phyloP scores from a whole-genome alignment of 140 eudicot species.

The Flaveria floridana region DNA sequence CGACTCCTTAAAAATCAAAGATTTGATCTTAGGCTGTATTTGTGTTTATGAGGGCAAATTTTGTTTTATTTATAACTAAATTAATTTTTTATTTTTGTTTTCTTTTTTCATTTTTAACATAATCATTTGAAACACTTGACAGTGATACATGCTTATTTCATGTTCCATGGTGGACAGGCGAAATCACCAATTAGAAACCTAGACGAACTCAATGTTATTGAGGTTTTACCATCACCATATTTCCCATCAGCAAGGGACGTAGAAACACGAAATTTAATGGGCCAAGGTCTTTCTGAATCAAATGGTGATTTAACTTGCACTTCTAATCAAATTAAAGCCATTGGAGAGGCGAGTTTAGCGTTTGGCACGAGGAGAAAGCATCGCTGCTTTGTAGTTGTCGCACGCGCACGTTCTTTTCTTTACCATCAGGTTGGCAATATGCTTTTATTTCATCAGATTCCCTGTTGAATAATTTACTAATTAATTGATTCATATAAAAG shows the following conservation, averaged over 20 bases:
- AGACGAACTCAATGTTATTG: slow-evolving; percentile 72
- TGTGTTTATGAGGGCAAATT: background rate
- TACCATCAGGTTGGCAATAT: slow-evolving; percentile 77
- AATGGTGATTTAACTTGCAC: slow-evolving; percentile 15
- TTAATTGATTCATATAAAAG: background rate
- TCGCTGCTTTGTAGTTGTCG: slow-evolving; percentile 83
- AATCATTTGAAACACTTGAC: slow-evolving; percentile 2
- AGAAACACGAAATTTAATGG: slow-evolving; percentile 36
- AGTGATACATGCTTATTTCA: background rate
- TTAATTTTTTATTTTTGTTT: background rate
- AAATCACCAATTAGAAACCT: slow-evolving; percentile 81
- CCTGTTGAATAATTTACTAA: background rate
- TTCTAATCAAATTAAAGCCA: slow-evolving; percentile 30
- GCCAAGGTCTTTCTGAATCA: slow-evolving; percentile 5
- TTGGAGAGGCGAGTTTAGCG: slow-evolving; percentile 40
- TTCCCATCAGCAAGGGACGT: slow-evolving; percentile 57
- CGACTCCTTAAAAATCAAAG: background rate
- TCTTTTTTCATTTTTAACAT: background rate
- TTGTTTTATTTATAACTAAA: background rate
- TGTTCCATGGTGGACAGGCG: slow-evolving; percentile 56
- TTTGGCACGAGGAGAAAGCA: slow-evolving; percentile 79
- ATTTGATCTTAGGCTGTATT: background rate
- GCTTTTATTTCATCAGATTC: slow-evolving; percentile 14
- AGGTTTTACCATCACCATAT: slow-evolving; percentile 65
- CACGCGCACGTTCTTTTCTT: slow-evolving; percentile 85